These are phyloP conservation scores for Ottelia alismoides DNA, from an alignment of 106 monocot species.

Conservation along the genomic window DNA sequence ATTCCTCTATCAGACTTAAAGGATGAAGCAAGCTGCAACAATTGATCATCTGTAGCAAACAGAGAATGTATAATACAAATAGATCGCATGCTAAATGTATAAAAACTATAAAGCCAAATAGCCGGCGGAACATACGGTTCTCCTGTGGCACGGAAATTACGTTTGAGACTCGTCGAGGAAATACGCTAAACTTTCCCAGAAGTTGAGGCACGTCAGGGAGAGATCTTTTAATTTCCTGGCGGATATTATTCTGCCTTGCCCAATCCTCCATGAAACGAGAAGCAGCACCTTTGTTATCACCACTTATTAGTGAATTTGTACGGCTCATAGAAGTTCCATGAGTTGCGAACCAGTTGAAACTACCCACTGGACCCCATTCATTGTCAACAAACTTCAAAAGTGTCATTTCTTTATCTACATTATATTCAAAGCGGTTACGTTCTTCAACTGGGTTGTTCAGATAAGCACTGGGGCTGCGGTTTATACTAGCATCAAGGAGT, in stretches of 20 bases:
- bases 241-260: constrained; percentile 41
- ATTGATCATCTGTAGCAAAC: constrained; percentile 38
- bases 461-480: constrained; percentile 89
- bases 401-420: constrained; percentile 88
- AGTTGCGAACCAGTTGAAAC: constrained; percentile 96
- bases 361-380: constrained; percentile 66
- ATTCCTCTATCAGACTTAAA: constrained; percentile 67
- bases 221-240: constrained; percentile 5
- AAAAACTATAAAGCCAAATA: no score
- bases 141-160: constrained; percentile 42
- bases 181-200: no score
- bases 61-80: no score
- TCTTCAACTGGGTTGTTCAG: constrained; percentile 72
- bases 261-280: constrained; percentile 95
- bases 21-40: constrained; percentile 47
- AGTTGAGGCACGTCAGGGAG: constrained; percentile 13
- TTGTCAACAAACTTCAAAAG: constrained; percentile 84
- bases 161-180: constrained; percentile 44
- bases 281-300: constrained; percentile 96
- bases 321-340: constrained; percentile 97
- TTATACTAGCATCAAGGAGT: constrained; percentile 69
- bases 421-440: constrained; percentile 37
- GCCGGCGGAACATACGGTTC: constrained; percentile 22
- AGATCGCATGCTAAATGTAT: no score
- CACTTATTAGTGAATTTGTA: constrained; percentile 75